A percentile compares a stretch with the other conserved stretches of the same genome.
Conservation (phyloP, 495 filamentous ascomycete genomes). For the Penicillium ochrochloron region DNA sequence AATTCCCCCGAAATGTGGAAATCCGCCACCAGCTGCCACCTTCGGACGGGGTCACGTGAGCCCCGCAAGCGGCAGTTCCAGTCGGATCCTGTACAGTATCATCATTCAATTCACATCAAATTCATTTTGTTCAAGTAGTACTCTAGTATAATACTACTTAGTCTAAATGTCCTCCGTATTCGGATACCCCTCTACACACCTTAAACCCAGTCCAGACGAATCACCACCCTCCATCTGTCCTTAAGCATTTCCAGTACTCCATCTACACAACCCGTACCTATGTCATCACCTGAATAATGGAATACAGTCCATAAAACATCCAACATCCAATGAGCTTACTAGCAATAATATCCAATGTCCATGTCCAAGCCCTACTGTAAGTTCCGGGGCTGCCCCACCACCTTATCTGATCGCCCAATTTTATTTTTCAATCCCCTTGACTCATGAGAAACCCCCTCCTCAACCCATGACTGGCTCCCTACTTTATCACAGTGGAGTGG, state of each 20-base stretch:
- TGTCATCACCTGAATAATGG: neutral
- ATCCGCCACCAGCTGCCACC: constrained; percentile 28
- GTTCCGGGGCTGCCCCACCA: constrained; percentile 10
- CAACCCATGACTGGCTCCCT: constrained; percentile 8
- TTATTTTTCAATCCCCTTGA: constrained; percentile 31
- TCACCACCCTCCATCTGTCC: neutral
- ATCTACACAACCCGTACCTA: neutral
- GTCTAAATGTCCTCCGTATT: neutral
- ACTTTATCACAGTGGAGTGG: neutral
- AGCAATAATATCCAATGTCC: no score
- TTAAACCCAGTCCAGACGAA: neutral
- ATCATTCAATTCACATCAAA: neutral
- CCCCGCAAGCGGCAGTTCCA: constrained; percentile 23
- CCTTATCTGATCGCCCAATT: constrained; percentile 35
- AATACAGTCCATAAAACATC: neutral
- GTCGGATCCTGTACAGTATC: neutral
- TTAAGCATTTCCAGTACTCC: neutral
- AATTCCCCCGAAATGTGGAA: neutral
- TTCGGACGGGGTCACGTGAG: constrained; percentile 25
- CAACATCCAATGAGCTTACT: neutral
- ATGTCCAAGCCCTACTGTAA: neutral
- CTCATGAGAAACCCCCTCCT: constrained; percentile 25
- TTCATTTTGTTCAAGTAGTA: neutral
- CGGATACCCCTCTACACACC: neutral
- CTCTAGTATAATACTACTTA: neutral